Conservation (phyloP, 1,284 basidiomycete species). For the Porogramme epimiltina region DNA sequence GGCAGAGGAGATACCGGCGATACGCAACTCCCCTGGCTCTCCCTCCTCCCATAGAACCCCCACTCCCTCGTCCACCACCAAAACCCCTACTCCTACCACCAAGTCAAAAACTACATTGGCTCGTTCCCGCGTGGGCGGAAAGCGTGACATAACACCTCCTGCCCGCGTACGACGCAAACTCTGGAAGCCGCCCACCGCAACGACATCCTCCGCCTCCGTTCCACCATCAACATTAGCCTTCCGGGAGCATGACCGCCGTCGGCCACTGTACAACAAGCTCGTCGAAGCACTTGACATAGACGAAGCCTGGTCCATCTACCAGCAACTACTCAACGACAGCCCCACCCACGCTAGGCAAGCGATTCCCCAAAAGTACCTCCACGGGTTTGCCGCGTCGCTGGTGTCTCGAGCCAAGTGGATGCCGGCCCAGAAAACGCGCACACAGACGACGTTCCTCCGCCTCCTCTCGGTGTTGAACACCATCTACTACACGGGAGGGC, state of each 20-base stretch:
- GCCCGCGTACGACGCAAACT: no score
- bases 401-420: slow-evolving; percentile 27
- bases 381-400: slow-evolving; percentile 60
- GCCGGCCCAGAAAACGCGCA: slow-evolving; percentile 46
- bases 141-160: not conserved
- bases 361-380: slow-evolving; percentile 46
- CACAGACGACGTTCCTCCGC: slow-evolving; percentile 58
- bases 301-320: slow-evolving; percentile 65
- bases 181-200: not conserved
- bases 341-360: slow-evolving; percentile 10
- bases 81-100: not conserved
- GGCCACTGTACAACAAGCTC: slow-evolving; percentile 21
- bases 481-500: slow-evolving; percentile 53
- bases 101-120: not conserved
- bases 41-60: not conserved
- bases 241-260: slow-evolving; percentile 6
- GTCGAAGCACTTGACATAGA: slow-evolving; percentile 41
- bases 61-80: not conserved
- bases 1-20: slow-evolving; percentile 1
- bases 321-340: slow-evolving; percentile 37
- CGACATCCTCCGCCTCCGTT: not conserved
- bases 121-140: not conserved
- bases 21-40: not conserved
- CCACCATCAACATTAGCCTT: not conserved
- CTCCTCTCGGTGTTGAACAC: slow-evolving; percentile 63